These are phyloP conservation scores for Sequoia sempervirens DNA, from an alignment of 75 land plant species.

Conservation along the genomic window DNA sequence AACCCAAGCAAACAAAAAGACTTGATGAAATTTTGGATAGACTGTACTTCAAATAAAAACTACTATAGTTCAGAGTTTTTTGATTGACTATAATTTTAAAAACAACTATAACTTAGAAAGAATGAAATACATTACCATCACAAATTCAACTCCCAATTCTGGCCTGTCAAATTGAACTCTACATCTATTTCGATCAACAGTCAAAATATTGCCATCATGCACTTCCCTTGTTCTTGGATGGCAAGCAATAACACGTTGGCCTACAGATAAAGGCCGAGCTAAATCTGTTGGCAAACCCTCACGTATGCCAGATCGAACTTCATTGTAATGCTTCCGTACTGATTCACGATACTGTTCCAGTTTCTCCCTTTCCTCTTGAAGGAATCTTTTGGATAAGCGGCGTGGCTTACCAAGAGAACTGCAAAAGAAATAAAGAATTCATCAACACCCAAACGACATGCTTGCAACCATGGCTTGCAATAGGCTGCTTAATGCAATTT, in stretches of 20 bases:
- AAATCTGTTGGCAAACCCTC: constrained; percentile 82
- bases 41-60: neutral
- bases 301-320: constrained; percentile 60
- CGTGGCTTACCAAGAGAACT: constrained; percentile 97
- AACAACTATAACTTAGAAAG: neutral
- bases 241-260: constrained; percentile 81
- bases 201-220: constrained; percentile 83
- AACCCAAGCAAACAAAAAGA: neutral
- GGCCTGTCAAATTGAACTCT: constrained; percentile 85
- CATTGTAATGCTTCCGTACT: constrained; percentile 66
- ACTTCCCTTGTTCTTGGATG: constrained; percentile 80
- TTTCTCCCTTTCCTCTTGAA: constrained; percentile 75
- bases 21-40: neutral
- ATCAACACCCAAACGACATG: neutral
- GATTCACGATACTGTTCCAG: constrained; percentile 72
- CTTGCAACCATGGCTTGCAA: neutral
- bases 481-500: neutral
- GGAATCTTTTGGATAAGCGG: constrained; percentile 68
- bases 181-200: constrained; percentile 67
- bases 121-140: constrained; percentile 14
- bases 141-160: constrained; percentile 86
- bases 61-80: neutral
- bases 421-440: constrained; percentile 10
- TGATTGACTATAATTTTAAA: neutral
- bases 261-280: constrained; percentile 81